Base-by-base conservation (phyloP, 768 basidiomycete species). In the Pisolithus sp. region DNA sequence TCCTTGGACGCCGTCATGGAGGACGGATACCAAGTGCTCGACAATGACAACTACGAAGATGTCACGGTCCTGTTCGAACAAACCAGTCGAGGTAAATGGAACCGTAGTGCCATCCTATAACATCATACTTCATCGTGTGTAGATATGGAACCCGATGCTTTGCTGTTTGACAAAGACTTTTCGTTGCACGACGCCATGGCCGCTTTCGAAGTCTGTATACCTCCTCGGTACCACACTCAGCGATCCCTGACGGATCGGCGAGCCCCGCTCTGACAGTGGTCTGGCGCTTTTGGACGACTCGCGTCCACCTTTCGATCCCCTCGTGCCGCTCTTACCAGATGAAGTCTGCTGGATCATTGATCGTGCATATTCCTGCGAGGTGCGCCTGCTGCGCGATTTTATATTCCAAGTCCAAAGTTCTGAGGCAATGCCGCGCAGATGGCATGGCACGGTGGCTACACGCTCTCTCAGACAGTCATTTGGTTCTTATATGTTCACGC, bases 261-360 rank as follows among this genome's bases (percentile, higher is more conserved):
- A 95, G 66, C 86, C 90, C 21, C 82, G 89, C 10, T 81, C 94
- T 65, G 93, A 96, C 66, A 92, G 83, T 49, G 92, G 93, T 8
- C 72, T 89, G 53, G 72, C 74, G 15, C 53, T 65, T 3, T 68
- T 70, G 51, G 72, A 74, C 23, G 73, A 79, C 36, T 59, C 64
- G 12, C 59, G 66, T 3, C 73, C 76, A 0, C 65, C 72, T 0
- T 93, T 93, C 59, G 72, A 92, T 59, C 82, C 87, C 4, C 68
- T 81, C 40, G 60, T 72, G 6, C 79, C 77, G 2, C 70, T 93
- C 45, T 69, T 85, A 3, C 85, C 90, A 0, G 79, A 89, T 58
- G 91, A 95, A 63, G 63, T 94, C 21, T 93, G 90, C 65, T 93
- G 89, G 86, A 84, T 93, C 18, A 71, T 95, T 54, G 94, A 95